These are phyloP conservation scores for Nicotiana benthamiana DNA, from an alignment of 257 asterid species.

Conservation along the genomic window DNA sequence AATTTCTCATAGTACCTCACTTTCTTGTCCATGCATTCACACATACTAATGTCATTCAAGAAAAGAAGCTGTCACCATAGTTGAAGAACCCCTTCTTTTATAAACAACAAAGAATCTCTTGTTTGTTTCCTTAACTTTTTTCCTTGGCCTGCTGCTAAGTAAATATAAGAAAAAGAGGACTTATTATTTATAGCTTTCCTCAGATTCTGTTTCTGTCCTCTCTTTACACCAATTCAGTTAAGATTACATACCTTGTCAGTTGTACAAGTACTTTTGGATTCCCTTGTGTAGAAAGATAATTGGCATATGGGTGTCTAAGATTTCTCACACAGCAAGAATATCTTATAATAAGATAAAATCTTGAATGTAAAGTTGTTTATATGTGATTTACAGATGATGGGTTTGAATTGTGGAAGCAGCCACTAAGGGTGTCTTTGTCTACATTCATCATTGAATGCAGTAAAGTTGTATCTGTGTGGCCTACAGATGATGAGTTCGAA, in stretches of 20 bases:
- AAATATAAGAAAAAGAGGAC: background rate
- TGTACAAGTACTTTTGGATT: constrained; percentile 7
- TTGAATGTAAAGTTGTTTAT: background rate
- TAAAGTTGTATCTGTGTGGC: too few relatives aligned
- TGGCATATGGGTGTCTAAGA: background rate
- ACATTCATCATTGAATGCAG: background rate
- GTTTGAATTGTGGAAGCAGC: too few relatives aligned
- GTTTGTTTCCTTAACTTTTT: background rate
- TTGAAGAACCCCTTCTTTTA: background rate
- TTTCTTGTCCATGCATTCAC: constrained; percentile 23
- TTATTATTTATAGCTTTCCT: background rate
- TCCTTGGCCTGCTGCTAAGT: background rate
- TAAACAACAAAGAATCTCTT: background rate
- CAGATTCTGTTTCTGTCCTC: constrained; percentile 2
- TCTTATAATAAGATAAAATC: background rate
- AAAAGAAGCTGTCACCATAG: background rate
- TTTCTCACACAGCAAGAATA: background rate
- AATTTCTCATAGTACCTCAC: constrained; percentile 37
- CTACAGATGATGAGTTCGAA: too few relatives aligned
- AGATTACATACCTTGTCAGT: constrained; percentile 5
- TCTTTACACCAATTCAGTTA: constrained; percentile 6
- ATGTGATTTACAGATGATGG: too few relatives aligned
- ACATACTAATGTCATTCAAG: constrained; percentile 7
- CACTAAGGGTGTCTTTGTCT: too few relatives aligned
- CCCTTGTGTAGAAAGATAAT: background rate